Base-by-base conservation (phyloP, 2,329 filamentous ascomycete species). In the Knoxdaviesia proteae region DNA sequence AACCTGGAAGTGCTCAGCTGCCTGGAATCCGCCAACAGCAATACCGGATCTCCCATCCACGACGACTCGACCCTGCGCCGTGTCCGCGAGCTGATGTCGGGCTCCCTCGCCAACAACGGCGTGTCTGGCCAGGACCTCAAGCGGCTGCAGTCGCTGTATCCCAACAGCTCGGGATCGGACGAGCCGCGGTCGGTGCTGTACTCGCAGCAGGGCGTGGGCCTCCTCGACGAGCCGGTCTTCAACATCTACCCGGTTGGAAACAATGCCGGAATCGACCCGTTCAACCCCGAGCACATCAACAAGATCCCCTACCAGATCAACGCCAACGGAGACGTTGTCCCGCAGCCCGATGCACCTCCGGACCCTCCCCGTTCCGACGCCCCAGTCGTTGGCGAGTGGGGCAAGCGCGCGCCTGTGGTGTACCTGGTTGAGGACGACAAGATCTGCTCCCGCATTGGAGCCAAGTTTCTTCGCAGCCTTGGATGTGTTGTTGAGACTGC, bases 211-310 rank as follows among this genome's bases (percentile, higher is more conserved):
- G 20, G 20, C 20, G 20, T 20, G 20, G 20, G 20, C 20, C 20
- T 20, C 20, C 20, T 20, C 20, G 20, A 20, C 20, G 20, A 20
- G 20, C 20, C 20, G 20, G 20, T 20, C 20, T 20, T 20, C 20
- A 20, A 20, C 43, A 86, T 94, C 7, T 96, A 94, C 55, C 87
- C 88, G 0, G 84, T 93, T 10, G 87, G 87, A 11, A 77, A 86
- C 49, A 90, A 80, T 0, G 83, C 92, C 49, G 87, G 87, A 42
- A 94, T 94, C 49, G 87, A 94, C 54, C 87, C 88, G 1, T 90
- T 93, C 69, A 87, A 88, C 55, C 80, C 83, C 51, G 87, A 94
- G 52, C 86, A 94, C 54, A 84, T 94, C 54, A 77, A 88, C 61
- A 94, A 93, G 56, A 92, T 94, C 44, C 84, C 87, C 0, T 96